Base-by-base conservation (phyloP, 2,329 filamentous ascomycete species). In the Aspergillus flavus region DNA sequence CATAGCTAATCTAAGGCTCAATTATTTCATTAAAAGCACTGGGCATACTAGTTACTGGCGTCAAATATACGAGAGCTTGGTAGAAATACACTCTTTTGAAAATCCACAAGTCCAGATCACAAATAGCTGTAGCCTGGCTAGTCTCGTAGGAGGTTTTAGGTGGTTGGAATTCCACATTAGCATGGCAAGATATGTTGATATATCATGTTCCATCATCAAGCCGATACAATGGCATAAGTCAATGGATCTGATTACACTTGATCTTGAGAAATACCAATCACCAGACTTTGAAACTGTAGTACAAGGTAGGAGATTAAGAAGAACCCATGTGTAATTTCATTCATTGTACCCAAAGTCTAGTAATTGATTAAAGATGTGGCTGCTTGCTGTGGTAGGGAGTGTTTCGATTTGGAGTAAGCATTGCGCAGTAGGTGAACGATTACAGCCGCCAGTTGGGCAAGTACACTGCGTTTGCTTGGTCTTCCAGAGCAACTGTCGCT, bases 141-240 rank as follows among this genome's bases (percentile, higher is more conserved):
- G 3, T 4, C 4, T 6, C 23, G 2, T 26, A 0, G 2, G 5
- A 2, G 21, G 1, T 19, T 7, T 48, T 1, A 21, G n/a, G 4
- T 46, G n/a, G 9, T 21, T 46, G 34, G 34, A 16, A 16, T 36
- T 36, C 12, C 1, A 16, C 4, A 36, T 16, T 14, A 16, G 1
- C 34, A 6, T 36, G 12, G 12, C 16, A 5, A 36, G 12, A 4
- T 6, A 6, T 16, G 34, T 16, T 28, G 26, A 28, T 28, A 28
- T 28, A 28, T 28, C 6, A 28, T 28, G 26, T 6, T 28, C 26
- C 26, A 28, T 28, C 26, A 28, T 6, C 26, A 28, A 6, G 26
- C 26, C 26, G 26, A 6, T 28, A 28, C 26, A 28, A 28, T 28
- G 26, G 26, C 26, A 28, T 9, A 21, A 23, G 7, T 10, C 43